Evolutionary conservation across 2,329 filamentous ascomycete genomes (phyloP).

Genomic region (Hypoxylon sp.): DNA sequence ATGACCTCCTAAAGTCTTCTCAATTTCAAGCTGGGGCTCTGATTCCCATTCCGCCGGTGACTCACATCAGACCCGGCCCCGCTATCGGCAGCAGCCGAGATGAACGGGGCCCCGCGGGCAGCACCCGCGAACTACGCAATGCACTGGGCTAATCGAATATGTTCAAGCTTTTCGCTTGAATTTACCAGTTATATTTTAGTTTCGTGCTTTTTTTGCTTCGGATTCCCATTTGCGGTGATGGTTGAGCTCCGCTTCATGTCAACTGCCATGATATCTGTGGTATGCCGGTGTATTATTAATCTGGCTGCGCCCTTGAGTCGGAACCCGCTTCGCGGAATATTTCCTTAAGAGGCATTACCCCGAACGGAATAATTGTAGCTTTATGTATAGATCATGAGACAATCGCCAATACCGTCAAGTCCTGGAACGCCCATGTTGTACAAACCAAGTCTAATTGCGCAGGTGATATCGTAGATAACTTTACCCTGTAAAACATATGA

Average conservation of each 20-base stretch:
- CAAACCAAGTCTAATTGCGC: neutral
- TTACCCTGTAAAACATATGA: no score
- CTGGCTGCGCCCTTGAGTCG: neutral
- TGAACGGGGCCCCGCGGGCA: conserved; percentile 16
- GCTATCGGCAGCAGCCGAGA: conserved; percentile 16
- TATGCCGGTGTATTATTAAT: neutral
- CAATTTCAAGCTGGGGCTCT: conserved; percentile 4
- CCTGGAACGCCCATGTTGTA: no score
- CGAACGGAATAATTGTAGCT: no score
- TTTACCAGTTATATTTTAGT: conserved; percentile 25
- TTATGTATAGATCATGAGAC: no score
- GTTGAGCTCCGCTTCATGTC: neutral
- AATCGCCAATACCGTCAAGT: no score
- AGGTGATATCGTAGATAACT: neutral
- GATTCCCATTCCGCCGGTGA: conserved; percentile 30
- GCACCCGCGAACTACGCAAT: conserved; percentile 8
- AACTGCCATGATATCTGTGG: neutral
- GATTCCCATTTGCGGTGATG: neutral
- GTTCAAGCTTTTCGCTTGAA: conserved; percentile 27
- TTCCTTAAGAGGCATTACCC: no score
- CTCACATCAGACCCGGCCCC: conserved; percentile 30
- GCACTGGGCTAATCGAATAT: conserved; percentile 20
- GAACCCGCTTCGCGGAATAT: no score
- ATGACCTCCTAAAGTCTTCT: neutral
- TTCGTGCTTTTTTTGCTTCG: neutral